phyloP scores from a whole-genome alignment of 352 stramenopile species.

The Blastocystis sp. region DNA sequence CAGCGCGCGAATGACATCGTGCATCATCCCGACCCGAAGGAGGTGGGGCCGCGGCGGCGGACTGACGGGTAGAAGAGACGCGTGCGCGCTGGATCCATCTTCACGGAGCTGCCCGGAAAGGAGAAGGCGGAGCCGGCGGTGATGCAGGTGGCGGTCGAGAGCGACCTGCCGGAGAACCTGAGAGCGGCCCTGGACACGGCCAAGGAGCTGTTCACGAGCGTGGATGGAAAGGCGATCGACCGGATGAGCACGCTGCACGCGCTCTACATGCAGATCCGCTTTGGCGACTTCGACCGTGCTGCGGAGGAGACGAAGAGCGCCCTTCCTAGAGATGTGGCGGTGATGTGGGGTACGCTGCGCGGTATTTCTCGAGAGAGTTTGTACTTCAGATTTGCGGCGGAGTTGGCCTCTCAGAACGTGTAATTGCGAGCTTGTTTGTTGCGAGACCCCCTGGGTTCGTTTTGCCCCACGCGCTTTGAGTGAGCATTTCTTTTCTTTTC shows the following conservation, averaged over 20 bases:
- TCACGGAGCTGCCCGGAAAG: background rate
- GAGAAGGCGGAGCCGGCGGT: background rate
- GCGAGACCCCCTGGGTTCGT: background rate
- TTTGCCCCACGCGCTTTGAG: background rate
- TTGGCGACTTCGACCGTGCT: background rate
- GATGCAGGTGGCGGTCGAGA: background rate
- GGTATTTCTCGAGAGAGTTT: background rate
- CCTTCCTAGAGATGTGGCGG: background rate
- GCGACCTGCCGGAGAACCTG: constrained; percentile 14
- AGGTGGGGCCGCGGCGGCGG: background rate
- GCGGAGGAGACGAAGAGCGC: background rate
- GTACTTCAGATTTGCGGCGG: constrained; percentile 23
- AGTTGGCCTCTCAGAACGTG: constrained; percentile 12
- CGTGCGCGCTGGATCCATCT: constrained; percentile 1
- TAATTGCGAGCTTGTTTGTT: background rate
- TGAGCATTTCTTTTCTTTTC: background rate
- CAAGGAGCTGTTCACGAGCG: constrained; percentile 4
- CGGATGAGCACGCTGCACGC: background rate
- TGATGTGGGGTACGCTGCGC: background rate
- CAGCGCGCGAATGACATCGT: constrained; percentile 1
- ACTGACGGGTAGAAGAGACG: background rate
- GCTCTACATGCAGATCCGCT: constrained; percentile 21
- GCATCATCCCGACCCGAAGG: background rate
- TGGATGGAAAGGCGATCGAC: background rate
- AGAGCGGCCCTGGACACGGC: background rate